These are phyloP conservation scores for Monosporascus sp. DNA, from an alignment of 2,329 filamentous ascomycete species.

Conservation along the genomic window DNA sequence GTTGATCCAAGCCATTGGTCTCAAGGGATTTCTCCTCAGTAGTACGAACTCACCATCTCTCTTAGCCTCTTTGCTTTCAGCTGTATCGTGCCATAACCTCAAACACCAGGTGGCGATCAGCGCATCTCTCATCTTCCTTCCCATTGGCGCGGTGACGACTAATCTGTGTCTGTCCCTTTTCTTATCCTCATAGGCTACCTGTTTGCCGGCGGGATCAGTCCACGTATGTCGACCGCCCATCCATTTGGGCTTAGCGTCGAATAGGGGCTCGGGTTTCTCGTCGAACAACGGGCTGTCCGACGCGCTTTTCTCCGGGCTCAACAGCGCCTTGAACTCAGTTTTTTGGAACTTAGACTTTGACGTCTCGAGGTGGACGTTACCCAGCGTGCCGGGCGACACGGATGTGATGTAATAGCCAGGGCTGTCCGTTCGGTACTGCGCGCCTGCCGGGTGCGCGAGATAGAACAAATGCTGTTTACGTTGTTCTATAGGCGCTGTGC, in stretches of 20 bases:
- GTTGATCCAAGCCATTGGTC: neutral
- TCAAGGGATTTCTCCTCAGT: neutral
- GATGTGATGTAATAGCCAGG: slow-evolving; percentile 10
- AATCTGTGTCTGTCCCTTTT: slow-evolving; percentile 1
- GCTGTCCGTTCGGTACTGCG: neutral
- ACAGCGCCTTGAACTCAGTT: slow-evolving; percentile 1
- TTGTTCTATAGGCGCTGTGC: neutral
- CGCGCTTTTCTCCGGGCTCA: slow-evolving; percentile 1
- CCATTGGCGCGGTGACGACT: slow-evolving; percentile 1
- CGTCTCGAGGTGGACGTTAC: slow-evolving; percentile 7
- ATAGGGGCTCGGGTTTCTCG: slow-evolving; percentile 1
- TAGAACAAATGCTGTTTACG: slow-evolving; percentile 5
- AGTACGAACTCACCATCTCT: slow-evolving; percentile 2
- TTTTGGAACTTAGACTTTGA: slow-evolving; percentile 4
- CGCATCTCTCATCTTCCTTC: slow-evolving; percentile 4
- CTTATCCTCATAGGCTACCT: slow-evolving; percentile 5
- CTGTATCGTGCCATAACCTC: slow-evolving; percentile 11
- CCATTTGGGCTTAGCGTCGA: slow-evolving; percentile 6
- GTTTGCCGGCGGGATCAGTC: slow-evolving; percentile 1
- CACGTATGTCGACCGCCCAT: slow-evolving; percentile 4
- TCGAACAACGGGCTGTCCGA: slow-evolving; percentile 2
- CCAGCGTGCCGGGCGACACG: slow-evolving; percentile 1
- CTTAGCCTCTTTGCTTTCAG: slow-evolving; percentile 7
- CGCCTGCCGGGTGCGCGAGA: slow-evolving; percentile 4
- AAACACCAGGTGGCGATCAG: slow-evolving; percentile 9